Evolutionary conservation across 192 early-diverging fungal genomes (phyloP), one percentile per base, ranked within the genome.

Genomic region (Backusella tarrabulga): DNA sequence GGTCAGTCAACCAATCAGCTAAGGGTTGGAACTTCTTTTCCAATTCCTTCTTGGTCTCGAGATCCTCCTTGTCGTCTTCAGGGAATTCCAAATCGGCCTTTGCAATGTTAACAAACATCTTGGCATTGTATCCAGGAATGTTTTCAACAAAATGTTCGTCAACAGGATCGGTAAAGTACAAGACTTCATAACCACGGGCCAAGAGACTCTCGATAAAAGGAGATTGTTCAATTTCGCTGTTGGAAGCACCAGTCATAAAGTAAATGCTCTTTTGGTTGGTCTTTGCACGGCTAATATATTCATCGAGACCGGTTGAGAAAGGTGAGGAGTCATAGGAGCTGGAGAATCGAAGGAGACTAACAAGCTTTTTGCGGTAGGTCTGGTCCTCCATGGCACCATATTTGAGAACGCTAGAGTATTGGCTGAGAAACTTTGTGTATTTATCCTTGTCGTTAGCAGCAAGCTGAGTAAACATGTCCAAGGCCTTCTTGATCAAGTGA

Each of bases 131-230:
- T 38, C 88, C 90, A 11, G 79, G 79, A 41, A 98, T 82, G 46
- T 92, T 90, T 52, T 92, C 87, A 83, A 93, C 84, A 70, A 94
- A 83, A 83, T 91, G 92, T 83, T 95, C 93, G 74, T 95, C 93
- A 73, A 95, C 84, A 40, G 90, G 83, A 50, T 93, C 92, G 67
- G 85, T 86, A 86, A 95, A 87, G 81, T 93, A 93, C 67, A 98
- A 86, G 23, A 98, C 96, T 79, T 98, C 95, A 80, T 93, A 93
- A 34, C 94, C 95, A 71, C 95, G 92, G 23, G 93, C 92, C 74
- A 97, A 78, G 17, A 98, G 88, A 29, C 92, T 90, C 84, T 97
- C 98, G 36, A 96, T 89, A 84, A 97, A 95, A n/a, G 98, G 98
- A 42, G 93, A 95, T 67, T 91, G 88, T 73, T 89, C 80, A 52